Conservation (phyloP, 345 rosid genomes). For the Geranium rotundifolium region DNA sequence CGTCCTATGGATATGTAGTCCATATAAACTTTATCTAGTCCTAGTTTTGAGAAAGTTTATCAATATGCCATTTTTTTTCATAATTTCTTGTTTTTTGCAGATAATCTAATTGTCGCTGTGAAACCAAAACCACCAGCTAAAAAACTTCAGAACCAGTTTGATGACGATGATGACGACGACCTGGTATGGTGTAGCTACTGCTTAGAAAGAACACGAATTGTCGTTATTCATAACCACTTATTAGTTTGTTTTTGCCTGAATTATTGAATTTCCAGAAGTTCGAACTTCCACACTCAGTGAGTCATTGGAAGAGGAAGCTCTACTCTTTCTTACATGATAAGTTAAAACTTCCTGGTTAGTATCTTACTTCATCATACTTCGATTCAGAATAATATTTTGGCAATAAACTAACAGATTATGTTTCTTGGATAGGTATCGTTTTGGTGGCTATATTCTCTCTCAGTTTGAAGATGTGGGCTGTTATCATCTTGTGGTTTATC, state of each 20-base stretch:
- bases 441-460: constrained; percentile 67
- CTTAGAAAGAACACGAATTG: constrained; percentile 4
- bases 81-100: constrained; percentile 22
- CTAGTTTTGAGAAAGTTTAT: neutral
- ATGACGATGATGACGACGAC: constrained; percentile 51
- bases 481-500: constrained; percentile 58
- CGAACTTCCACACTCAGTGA: constrained; percentile 61
- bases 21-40: neutral
- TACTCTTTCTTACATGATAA: constrained; percentile 47
- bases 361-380: constrained; percentile 7
- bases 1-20: neutral
- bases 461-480: constrained; percentile 47
- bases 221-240: neutral
- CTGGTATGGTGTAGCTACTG: constrained; percentile 27
- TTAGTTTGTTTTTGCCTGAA: neutral
- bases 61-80: no score
- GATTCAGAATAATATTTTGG: constrained; percentile 6
- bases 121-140: constrained; percentile 60
- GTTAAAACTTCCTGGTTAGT: constrained; percentile 68
- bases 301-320: constrained; percentile 61
- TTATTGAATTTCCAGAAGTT: constrained; percentile 41
- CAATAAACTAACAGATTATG: constrained; percentile 14
- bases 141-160: constrained; percentile 32
- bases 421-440: constrained; percentile 49
- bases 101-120: constrained; percentile 62